Conservation (phyloP, 2,329 filamentous ascomycete genomes). For the Acrodontium crateriforme region DNA sequence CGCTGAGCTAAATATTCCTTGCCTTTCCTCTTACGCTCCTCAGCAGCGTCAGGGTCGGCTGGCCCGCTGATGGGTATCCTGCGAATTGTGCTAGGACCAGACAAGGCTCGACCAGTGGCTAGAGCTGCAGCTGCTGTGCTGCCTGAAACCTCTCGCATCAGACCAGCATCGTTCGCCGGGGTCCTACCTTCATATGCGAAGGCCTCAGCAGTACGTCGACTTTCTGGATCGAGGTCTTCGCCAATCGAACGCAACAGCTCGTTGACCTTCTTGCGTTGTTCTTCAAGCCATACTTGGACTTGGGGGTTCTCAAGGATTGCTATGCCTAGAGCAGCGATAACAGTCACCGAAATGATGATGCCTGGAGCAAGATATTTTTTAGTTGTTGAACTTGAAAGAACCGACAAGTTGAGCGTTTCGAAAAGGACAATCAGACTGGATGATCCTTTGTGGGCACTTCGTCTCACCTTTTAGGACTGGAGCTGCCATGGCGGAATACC, state of each 20-base stretch:
- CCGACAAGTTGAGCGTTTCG: too few species aligned
- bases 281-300: conserved; percentile 47
- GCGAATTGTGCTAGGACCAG: conserved; percentile 12
- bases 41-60: conserved; percentile 18
- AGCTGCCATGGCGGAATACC: too few species aligned
- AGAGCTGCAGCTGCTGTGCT: conserved; percentile 20
- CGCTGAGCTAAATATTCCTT: conserved; percentile 22
- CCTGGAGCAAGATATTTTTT: too few species aligned
- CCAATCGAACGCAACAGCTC: conserved; percentile 44
- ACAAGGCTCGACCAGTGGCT: conserved; percentile 20
- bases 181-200: conserved; percentile 24
- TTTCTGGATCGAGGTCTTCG: conserved; percentile 43
- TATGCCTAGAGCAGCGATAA: conserved; percentile 48
- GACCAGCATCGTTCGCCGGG: conserved; percentile 16
- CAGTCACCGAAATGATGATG: conserved; percentile 47
- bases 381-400: too few species aligned
- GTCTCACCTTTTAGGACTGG: too few species aligned
- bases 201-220: conserved; percentile 21
- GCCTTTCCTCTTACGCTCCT: conserved; percentile 21
- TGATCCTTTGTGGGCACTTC: too few species aligned
- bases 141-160: conserved; percentile 17
- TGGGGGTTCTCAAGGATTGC: conserved; percentile 52
- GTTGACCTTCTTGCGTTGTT: conserved; percentile 47
- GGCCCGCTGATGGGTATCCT: conserved; percentile 18
- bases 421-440: too few species aligned